phyloP scores from a whole-genome alignment of 495 filamentous ascomycete species.

The Clavariopsis aquatica region DNA sequence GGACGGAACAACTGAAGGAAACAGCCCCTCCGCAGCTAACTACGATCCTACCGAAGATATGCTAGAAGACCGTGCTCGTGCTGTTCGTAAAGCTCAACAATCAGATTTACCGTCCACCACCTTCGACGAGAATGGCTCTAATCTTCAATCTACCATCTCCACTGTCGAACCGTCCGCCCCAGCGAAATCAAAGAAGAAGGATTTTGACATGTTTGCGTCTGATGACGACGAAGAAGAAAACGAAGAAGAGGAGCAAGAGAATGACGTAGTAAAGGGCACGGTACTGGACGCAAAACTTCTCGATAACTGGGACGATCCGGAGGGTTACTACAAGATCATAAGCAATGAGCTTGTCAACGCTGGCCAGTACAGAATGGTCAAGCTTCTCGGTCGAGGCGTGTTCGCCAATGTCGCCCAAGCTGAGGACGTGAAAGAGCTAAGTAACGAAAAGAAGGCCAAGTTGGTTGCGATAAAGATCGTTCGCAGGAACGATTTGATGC shows the following conservation, averaged over 20 bases:
- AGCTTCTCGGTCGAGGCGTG: slow-evolving; percentile 90
- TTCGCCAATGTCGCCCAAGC: slow-evolving; percentile 95
- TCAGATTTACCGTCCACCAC: slow-evolving; percentile 59
- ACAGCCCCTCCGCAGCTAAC: slow-evolving; percentile 88
- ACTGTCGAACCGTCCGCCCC: slow-evolving; percentile 27
- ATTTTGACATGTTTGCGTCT: slow-evolving; percentile 96
- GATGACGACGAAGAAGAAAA: slow-evolving; percentile 90
- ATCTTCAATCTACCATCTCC: slow-evolving; percentile 56
- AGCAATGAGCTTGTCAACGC: slow-evolving; percentile 88
- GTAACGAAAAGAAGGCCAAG: slow-evolving; percentile 52
- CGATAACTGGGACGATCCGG: slow-evolving; percentile 89
- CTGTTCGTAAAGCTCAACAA: slow-evolving; percentile 61
- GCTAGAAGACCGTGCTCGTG: slow-evolving; percentile 78
- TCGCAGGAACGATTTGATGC: slow-evolving; percentile 48
- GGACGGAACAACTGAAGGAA: slow-evolving; percentile 62
- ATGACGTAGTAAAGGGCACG: slow-evolving; percentile 46
- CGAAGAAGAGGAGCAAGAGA: slow-evolving; percentile 65
- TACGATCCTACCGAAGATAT: slow-evolving; percentile 94
- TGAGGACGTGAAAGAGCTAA: slow-evolving; percentile 66
- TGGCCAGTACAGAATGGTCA: slow-evolving; percentile 80
- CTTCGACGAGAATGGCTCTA: slow-evolving; percentile 63
- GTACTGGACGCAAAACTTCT: slow-evolving; percentile 65
- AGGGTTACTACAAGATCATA: slow-evolving; percentile 93
- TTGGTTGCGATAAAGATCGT: slow-evolving; percentile 44
- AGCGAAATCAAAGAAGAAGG: slow-evolving; percentile 52